Evolutionary conservation across 495 filamentous ascomycete genomes (phyloP), one percentile per base, ranked within the genome.

Genomic region (Podospora tetraspora): DNA sequence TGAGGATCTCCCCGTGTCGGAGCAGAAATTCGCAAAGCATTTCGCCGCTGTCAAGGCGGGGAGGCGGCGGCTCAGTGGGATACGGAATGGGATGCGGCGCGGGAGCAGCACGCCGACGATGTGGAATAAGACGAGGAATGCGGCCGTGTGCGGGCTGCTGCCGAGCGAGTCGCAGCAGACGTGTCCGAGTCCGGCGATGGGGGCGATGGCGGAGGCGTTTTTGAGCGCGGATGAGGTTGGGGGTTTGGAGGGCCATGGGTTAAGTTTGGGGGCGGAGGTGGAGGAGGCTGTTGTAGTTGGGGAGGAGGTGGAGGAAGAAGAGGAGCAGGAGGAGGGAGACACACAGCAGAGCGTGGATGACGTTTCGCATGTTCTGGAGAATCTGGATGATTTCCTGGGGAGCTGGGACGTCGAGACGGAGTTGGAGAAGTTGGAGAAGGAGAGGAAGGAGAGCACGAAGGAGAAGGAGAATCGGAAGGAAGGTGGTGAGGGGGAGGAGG

Each of bases 181-280:
- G 23, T 74, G 73, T 29, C 58, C 57, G 9, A 83, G 80, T 52
- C 81, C 81, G n/a, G 64, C 68, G 6, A 24, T 79, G 16, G 72
- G 67, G 16, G 81, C 76, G 0, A 82, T 83, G 81, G 81, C 81
- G 4, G 70, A 77, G 29, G 75, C 77, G 21, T 83, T 82, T 61
- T 64, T 74, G 13, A 19, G 43, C 24, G 62, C 68, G 37, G 75
- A 69, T 24, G 75, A 72, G n/a, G n/a, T n/a, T n/a, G n/a, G n/a
- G n/a, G n/a, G n/a, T n/a, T n/a, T n/a, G n/a, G n/a, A n/a, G n/a
- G n/a, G n/a, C n/a, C n/a, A n/a, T n/a, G n/a, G n/a, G n/a, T n/a
- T n/a, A n/a, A n/a, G n/a, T n/a, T n/a, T n/a, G 19, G 32, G 8
- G 2, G 12, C 22, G 9, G 24, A 27, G 12, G 24, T 10, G 5